These are phyloP conservation scores for Trichosporon sp. DNA, from an alignment of 1,284 basidiomycete species.

Conservation along the genomic window DNA sequence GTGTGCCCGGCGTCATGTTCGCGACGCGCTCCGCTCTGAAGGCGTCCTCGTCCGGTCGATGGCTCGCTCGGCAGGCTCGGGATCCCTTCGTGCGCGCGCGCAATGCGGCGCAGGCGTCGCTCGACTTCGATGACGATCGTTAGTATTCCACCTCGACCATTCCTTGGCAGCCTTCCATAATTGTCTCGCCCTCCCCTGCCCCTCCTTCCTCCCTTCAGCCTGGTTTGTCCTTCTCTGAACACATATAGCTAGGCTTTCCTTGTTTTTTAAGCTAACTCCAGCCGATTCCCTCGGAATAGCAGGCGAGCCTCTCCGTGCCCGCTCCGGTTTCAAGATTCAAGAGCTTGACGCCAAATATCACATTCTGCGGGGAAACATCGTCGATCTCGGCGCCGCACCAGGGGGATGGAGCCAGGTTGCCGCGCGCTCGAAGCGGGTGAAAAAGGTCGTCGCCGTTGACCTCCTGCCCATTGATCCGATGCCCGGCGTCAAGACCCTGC, in stretches of 20 bases:
- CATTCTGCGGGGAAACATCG: slow-evolving; percentile 64
- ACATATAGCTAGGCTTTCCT: no score
- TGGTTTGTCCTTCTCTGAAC: no score
- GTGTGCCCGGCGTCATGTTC: slow-evolving; percentile 28
- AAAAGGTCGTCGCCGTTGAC: slow-evolving; percentile 71
- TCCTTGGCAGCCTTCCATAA: background rate
- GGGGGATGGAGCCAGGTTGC: slow-evolving; percentile 88
- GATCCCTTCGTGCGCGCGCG: slow-evolving; percentile 53
- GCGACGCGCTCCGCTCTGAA: background rate
- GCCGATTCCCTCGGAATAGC: slow-evolving; percentile 35
- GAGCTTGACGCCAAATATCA: slow-evolving; percentile 45
- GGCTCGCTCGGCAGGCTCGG: slow-evolving; percentile 50
- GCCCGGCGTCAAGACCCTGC: slow-evolving; percentile 67
- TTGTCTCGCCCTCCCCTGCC: no score
- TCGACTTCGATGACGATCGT: background rate
- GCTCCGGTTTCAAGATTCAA: slow-evolving; percentile 79
- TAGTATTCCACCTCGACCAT: background rate
- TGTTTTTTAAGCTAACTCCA: background rate
- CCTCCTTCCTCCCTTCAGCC: no score
- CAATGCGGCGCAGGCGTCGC: background rate
- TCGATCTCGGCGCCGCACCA: slow-evolving; percentile 83
- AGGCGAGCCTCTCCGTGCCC: slow-evolving; percentile 64
- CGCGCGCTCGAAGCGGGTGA: slow-evolving; percentile 39
- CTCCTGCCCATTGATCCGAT: slow-evolving; percentile 69
- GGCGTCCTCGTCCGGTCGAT: slow-evolving; percentile 51